Evolutionary conservation across 2,329 filamentous ascomycete genomes (phyloP).

Genomic region (Escovopsis sp.): DNA sequence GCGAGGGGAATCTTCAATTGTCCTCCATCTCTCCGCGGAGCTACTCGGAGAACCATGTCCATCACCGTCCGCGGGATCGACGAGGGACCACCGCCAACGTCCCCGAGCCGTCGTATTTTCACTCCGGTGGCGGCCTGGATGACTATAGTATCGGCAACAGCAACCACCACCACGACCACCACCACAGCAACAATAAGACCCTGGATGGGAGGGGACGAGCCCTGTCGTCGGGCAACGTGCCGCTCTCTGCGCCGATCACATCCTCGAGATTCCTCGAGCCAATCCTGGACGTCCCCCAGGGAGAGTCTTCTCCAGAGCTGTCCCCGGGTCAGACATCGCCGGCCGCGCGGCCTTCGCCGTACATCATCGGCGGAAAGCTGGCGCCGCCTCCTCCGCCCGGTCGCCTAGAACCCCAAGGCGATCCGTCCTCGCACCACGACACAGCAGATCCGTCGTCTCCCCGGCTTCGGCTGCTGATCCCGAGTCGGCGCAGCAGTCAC

Average conservation of each 20-base stretch:
- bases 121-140: slow-evolving; percentile 2
- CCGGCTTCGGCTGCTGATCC: slow-evolving; percentile 30
- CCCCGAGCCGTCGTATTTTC: slow-evolving; percentile 8
- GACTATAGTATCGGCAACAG: too few relatives aligned
- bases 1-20: slow-evolving; percentile 60
- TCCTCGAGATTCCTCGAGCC: background rate
- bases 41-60: slow-evolving; percentile 21
- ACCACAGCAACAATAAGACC: slow-evolving; percentile 3
- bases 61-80: slow-evolving; percentile 8
- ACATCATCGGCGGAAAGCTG: slow-evolving; percentile 24
- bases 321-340: slow-evolving; percentile 11
- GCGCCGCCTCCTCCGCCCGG: slow-evolving; percentile 25
- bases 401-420: slow-evolving; percentile 5
- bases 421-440: background rate
- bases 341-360: slow-evolving; percentile 17
- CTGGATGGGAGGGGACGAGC: slow-evolving; percentile 8
- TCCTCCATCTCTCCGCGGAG: slow-evolving; percentile 53
- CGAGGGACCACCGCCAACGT: slow-evolving; percentile 14
- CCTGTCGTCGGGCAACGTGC: slow-evolving; percentile 6
- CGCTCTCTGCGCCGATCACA: slow-evolving; percentile 1
- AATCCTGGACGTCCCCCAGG: background rate
- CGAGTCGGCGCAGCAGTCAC: slow-evolving; percentile 25
- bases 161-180: too few relatives aligned
- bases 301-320: slow-evolving; percentile 1
- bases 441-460: slow-evolving; percentile 5